Base-by-base conservation (phyloP, 208 protist species). In the Novymonas esmeraldas region DNA sequence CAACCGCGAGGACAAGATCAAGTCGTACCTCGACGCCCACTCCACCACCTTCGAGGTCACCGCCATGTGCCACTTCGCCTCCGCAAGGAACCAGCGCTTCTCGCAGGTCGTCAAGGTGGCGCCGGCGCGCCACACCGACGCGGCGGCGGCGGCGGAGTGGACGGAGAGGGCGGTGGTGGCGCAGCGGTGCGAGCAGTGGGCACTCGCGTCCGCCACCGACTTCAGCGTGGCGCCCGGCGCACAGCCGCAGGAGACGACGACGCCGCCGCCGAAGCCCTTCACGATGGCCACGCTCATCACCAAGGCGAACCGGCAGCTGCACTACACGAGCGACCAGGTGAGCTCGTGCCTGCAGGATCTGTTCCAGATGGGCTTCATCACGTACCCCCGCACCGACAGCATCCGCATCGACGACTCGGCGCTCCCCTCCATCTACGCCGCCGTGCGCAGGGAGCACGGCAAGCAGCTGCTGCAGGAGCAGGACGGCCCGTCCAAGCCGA, bases 401-500 rank as follows among this genome's bases (percentile, higher is more conserved):
- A 89, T 74, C 26, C 92, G 92, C 65, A 89, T 97, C 55, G 89
- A 94, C 57, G 90, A 90, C 3, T 76, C 93, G 59, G 96, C 98
- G 34, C 97, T 99, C 71, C 97, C 97, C 57, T 96, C 98, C 78
- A 99, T 99, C 54, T 99, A 99, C 56, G 89, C 89, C 24, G 97
- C 97, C 60, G 98, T 99, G 52, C 98, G 98, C 72, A 98, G 98
- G 74, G 95, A 98, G 52, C 97, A 94, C 79, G 98, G 99, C 70
- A 98, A 98, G 67, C 97, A 95, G 69, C 22, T 77, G 16, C 68
- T 99, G 90, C 55, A 90, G 74, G 81, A 95, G 96, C 77, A 93
- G 97, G 55, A 94, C 92, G 70, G 60, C 38, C 50, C 56, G 28
- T 14, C 51, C 41, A 49, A 34, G 29, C 22, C 31, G 44, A 5